Conservation (phyloP, 805 yeast genomes). For the Tetrapisispora nanseiensis region DNA sequence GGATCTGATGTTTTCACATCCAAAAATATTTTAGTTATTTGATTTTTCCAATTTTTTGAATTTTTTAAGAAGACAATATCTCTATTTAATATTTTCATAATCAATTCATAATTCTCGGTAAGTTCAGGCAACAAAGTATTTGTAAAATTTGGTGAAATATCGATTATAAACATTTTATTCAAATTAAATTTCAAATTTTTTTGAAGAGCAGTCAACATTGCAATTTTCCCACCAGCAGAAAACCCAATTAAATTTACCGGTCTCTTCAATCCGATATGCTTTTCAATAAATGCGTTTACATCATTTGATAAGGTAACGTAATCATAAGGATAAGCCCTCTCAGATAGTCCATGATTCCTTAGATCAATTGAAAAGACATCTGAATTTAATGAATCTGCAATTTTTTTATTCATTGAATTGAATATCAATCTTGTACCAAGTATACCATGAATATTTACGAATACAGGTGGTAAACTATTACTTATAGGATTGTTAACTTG, state of each 20-base stretch:
- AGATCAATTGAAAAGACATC: constrained; percentile 39
- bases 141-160: constrained; percentile 25
- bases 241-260: constrained; percentile 39
- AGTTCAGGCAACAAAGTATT: constrained; percentile 15
- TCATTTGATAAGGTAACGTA: constrained; percentile 39
- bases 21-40: constrained; percentile 12
- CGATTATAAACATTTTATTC: constrained; percentile 36
- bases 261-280: constrained; percentile 14
- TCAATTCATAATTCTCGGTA: constrained; percentile 13
- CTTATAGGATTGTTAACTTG: neutral
- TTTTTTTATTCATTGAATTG: constrained; percentile 30
- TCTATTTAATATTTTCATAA: constrained; percentile 14
- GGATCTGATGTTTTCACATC: constrained; percentile 10
- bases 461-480: constrained; percentile 22
- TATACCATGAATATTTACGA: constrained; percentile 44
- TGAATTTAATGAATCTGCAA: constrained; percentile 27
- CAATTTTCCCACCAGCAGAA: constrained; percentile 55
- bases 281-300: constrained; percentile 30
- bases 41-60: constrained; percentile 16
- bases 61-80: constrained; percentile 16
- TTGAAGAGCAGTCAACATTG: constrained; percentile 36
- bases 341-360: constrained; percentile 47
- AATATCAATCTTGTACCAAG: constrained; percentile 42
- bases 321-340: constrained; percentile 35
- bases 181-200: constrained; percentile 17